phyloP scores from a whole-genome alignment of 2,329 filamentous ascomycete genomes.

The Stagonosporopsis vannaccii region DNA sequence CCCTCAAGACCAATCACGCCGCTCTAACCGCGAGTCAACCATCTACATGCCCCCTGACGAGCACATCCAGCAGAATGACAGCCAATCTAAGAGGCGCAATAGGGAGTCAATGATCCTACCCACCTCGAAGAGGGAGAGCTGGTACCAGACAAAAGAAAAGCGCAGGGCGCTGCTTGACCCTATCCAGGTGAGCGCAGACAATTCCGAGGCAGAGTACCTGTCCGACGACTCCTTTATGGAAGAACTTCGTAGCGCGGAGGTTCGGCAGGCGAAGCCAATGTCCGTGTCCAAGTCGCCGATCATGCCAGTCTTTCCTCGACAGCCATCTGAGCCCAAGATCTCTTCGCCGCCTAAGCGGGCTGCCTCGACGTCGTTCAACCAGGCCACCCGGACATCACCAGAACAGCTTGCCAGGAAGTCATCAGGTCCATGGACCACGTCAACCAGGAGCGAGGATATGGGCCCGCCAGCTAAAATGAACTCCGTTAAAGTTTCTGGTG shows the following conservation, averaged over 20 bases:
- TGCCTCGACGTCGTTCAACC: constrained; percentile 49
- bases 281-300: constrained; percentile 79
- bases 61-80: constrained; percentile 22
- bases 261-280: constrained; percentile 84
- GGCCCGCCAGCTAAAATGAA: constrained; percentile 56
- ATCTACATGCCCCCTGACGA: constrained; percentile 37
- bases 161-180: constrained; percentile 52
- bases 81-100: constrained; percentile 31
- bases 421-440: constrained; percentile 40
- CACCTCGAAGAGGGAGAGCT: constrained; percentile 32
- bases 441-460: constrained; percentile 11
- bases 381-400: constrained; percentile 34
- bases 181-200: constrained; percentile 47
- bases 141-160: constrained; percentile 46
- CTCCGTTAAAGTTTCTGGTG: constrained; percentile 84
- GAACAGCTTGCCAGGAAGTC: constrained; percentile 38
- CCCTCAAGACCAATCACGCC: constrained; percentile 27
- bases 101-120: constrained; percentile 41
- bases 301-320: constrained; percentile 65
- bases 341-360: constrained; percentile 38
- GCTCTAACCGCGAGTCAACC: constrained; percentile 44
- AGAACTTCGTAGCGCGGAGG: constrained; percentile 80
- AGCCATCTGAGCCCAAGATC: constrained; percentile 26
- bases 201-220: constrained; percentile 58
- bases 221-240: constrained; percentile 87